phyloP scores from a whole-genome alignment of 805 yeast species.

The Yarrowia sp. region DNA sequence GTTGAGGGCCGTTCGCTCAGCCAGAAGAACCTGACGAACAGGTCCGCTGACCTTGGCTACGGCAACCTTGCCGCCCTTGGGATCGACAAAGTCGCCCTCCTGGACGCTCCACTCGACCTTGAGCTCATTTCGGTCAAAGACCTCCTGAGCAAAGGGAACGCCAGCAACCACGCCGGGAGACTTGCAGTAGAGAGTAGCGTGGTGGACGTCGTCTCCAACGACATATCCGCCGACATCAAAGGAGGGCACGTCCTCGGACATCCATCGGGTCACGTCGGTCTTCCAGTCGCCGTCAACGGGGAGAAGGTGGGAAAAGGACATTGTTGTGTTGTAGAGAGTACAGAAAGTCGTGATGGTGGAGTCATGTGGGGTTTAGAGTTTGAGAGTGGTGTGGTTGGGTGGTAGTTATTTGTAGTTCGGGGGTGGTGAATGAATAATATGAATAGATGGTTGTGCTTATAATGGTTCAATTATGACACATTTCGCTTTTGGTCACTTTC shows the following conservation, averaged over 20 bases:
- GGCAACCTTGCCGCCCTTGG: slow-evolving; percentile 57
- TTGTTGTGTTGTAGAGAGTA: neutral
- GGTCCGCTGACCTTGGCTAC: slow-evolving; percentile 81
- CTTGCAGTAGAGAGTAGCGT: slow-evolving; percentile 80
- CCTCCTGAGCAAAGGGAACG: slow-evolving; percentile 84
- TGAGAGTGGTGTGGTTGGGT: neutral
- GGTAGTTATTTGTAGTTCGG: neutral
- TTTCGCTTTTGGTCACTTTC: no score
- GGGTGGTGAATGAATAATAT: no score
- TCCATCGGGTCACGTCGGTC: slow-evolving; percentile 67
- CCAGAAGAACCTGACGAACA: slow-evolving; percentile 71
- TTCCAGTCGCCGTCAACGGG: slow-evolving; percentile 84
- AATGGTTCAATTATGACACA: no score
- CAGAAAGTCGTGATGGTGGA: neutral
- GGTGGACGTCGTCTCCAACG: slow-evolving; percentile 71
- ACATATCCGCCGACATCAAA: slow-evolving; percentile 94
- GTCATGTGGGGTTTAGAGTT: slow-evolving; percentile 6
- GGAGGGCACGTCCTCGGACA: slow-evolving; percentile 86
- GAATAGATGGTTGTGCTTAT: no score
- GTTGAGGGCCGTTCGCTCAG: slow-evolving; percentile 85
- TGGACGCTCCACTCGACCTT: slow-evolving; percentile 65
- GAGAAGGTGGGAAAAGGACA: slow-evolving; percentile 41
- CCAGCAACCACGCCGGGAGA: slow-evolving; percentile 79
- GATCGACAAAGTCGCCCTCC: slow-evolving; percentile 64
- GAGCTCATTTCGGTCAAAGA: slow-evolving; percentile 71